Base-by-base conservation (phyloP, 2,329 filamentous ascomycete species). In the Thielaviopsis cerberus region DNA sequence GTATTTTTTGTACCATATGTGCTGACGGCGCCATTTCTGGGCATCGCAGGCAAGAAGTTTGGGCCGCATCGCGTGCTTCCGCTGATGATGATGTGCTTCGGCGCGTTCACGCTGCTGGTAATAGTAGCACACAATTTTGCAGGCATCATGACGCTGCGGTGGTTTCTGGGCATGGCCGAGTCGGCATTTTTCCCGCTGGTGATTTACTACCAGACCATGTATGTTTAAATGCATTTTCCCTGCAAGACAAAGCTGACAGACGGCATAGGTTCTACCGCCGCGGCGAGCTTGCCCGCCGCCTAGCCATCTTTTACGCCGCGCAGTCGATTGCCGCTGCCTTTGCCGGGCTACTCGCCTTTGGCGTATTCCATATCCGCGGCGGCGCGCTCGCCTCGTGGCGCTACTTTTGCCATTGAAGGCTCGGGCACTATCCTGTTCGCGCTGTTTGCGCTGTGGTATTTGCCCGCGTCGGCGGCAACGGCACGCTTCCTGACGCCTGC, bases 1-100 rank as follows among this genome's bases (percentile, higher is more conserved):
- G 81, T 89, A 62, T 89, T 89, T 73, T 89, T 85, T 68, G 74
- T 88, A 5, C 85, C 85, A 0, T 88, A 84, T 66, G 85, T 88
- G 56, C 66, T 88, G 48, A 83, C 81, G 56, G 84, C 83, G 0
- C 83, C 82, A 0, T 67, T 70, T 8, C 62, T 72, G 1, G 69
- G 70, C 51, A 82, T 88, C 68, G 67, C 85, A 11, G 83, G 83
- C 61, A 89, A 88, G 71, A 82, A 79, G 62, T 86, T 77, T 64
- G 83, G 84, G 0, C 80, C 85, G 0, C 76, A 79, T 55, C 72
- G 76, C 37, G 81, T 86, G 4, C 70, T 89, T n/a, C 82, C 83
- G 0, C 67, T 81, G 53, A 76, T 86, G 73, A 88, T 89, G 85
- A 76, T 85, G 64, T 72, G 68, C 51, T 89, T 87, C 64, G 84